phyloP scores from a whole-genome alignment of 495 filamentous ascomycete genomes.

The Melanomma pulvis-pyrius region DNA sequence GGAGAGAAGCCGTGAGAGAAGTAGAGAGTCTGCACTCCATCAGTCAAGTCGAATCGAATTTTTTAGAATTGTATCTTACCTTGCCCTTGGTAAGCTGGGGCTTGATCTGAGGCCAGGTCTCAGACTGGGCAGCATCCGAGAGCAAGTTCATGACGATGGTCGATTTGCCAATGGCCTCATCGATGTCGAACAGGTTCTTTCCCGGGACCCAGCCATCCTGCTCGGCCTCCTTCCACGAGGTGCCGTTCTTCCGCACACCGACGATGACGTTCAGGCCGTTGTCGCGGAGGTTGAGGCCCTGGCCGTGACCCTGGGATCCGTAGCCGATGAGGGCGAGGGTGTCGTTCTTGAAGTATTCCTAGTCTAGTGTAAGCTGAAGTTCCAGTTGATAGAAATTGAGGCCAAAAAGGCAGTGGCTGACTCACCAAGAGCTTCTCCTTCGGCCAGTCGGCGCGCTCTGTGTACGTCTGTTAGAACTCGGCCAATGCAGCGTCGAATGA shows the following conservation, averaged over 20 bases:
- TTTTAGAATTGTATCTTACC: conserved; percentile 50
- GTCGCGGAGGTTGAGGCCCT: conserved; percentile 98
- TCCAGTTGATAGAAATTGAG: neutral
- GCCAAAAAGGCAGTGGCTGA: conserved; percentile 38
- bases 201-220: conserved; percentile 98
- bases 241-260: conserved; percentile 95
- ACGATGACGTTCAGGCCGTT: conserved; percentile 98
- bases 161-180: conserved; percentile 90
- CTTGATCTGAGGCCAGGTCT: conserved; percentile 98
- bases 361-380: conserved; percentile 23
- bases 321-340: conserved; percentile 99
- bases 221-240: conserved; percentile 95
- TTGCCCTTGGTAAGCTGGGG: conserved; percentile 98
- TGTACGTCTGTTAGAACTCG: conserved; percentile 28
- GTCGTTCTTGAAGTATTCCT: conserved; percentile 99
- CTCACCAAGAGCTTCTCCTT: conserved; percentile 90
- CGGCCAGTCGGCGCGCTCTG: conserved; percentile 98
- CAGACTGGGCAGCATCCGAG: conserved; percentile 92
- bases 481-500: neutral
- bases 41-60: neutral
- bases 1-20: conserved; percentile 99
- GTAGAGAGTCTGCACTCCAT: conserved; percentile 78
- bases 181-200: conserved; percentile 96
- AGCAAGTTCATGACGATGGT: conserved; percentile 99
- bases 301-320: conserved; percentile 97